These are phyloP conservation scores for Meripilus lineatus DNA, from an alignment of 1,284 basidiomycete species.

Conservation along the genomic window DNA sequence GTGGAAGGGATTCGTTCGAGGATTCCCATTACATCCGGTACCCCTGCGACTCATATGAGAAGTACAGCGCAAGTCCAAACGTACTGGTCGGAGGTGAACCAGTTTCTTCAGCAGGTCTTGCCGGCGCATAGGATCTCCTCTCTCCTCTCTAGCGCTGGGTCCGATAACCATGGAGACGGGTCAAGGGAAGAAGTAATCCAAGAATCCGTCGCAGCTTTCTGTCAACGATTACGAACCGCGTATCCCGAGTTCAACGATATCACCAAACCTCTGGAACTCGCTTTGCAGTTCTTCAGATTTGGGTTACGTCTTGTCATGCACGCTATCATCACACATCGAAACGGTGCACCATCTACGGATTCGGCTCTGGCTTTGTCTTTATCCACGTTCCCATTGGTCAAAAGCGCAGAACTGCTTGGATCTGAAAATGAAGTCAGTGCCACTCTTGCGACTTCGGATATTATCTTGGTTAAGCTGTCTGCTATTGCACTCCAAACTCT, in stretches of 20 bases:
- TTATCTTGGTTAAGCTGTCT: conserved; percentile 48
- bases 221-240: conserved; percentile 48
- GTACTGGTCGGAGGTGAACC: conserved; percentile 80
- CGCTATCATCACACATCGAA: conserved; percentile 12
- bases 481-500: conserved; percentile 44
- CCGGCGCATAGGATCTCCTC: conserved; percentile 42
- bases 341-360: conserved; percentile 2
- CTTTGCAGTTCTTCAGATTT: conserved; percentile 64
- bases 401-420: conserved; percentile 35
- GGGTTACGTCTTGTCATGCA: conserved; percentile 64
- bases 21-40: conserved; percentile 17
- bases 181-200: conserved; percentile 60
- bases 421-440: too few species aligned
- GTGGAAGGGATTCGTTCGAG: conserved; percentile 21
- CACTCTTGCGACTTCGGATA: conserved; percentile 19
- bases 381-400: conserved; percentile 52
- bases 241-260: conserved; percentile 73
- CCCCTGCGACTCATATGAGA: conserved; percentile 29
- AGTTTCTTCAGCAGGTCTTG: conserved; percentile 61
- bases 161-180: conserved; percentile 32
- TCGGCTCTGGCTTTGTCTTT: conserved; percentile 30
- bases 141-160: conserved; percentile 31
- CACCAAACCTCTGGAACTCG: conserved; percentile 57
- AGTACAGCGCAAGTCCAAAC: conserved; percentile 62
- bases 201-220: conserved; percentile 60